Percentiles rank a stretch among this genome's conserved stretches.
phyloP scores from a whole-genome alignment of 306 rosid genomes.

The Prunus davidiana region DNA sequence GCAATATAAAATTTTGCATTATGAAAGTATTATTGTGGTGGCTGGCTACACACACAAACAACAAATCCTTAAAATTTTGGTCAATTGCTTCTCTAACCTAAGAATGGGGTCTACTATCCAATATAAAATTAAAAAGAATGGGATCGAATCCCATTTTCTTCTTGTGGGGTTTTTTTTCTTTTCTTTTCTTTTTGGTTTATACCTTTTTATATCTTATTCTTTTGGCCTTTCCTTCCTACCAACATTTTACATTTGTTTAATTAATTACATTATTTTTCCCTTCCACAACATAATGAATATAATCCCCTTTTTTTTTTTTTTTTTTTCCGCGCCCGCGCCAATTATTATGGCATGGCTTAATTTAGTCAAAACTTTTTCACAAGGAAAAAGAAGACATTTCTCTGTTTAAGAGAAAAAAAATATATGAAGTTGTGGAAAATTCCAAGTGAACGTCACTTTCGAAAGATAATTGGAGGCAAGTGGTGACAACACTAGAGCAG shows the following conservation, averaged over 20 bases:
- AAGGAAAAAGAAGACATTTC: background rate
- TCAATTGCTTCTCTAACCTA: constrained; percentile 9
- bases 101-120: constrained; percentile 1
- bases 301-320: fast-evolving
- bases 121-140: background rate
- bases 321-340: too few species aligned
- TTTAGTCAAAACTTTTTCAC: background rate
- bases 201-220: too few species aligned
- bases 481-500: background rate
- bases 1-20: constrained; percentile 9
- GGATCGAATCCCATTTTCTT: background rate
- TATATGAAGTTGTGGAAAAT: background rate
- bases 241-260: too few species aligned
- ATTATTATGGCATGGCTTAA: background rate
- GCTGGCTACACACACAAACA: constrained; percentile 1
- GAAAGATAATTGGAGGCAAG: too few species aligned
- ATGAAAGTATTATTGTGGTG: constrained; percentile 11
- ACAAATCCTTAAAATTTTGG: constrained; percentile 8
- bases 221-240: too few species aligned
- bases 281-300: too few species aligned
- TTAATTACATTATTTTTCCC: too few species aligned
- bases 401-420: background rate
- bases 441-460: background rate
- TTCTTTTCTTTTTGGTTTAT: background rate
- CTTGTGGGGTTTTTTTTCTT: background rate